A percentile compares a stretch with the other conserved stretches of the same genome.
Conservation (phyloP, 108 stramenopile genomes). For the Skeletonema menzelii region DNA sequence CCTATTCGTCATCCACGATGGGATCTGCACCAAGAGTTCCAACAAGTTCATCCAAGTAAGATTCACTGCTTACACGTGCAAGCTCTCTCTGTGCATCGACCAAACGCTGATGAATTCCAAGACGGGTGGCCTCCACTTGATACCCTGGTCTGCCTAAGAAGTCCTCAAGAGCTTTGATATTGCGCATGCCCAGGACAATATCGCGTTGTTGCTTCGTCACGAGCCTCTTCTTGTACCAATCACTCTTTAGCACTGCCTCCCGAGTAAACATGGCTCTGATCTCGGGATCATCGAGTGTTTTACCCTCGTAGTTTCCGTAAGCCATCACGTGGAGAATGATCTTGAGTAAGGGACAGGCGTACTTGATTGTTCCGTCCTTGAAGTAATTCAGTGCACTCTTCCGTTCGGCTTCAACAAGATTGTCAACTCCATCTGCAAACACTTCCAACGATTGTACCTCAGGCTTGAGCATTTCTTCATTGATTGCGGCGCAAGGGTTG, state of each 20-base stretch:
- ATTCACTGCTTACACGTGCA: slow-evolving; percentile 33
- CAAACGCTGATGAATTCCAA: slow-evolving; percentile 43
- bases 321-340: slow-evolving; percentile 67
- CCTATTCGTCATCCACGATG: slow-evolving; percentile 19
- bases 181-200: slow-evolving; percentile 44
- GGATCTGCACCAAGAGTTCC: slow-evolving; percentile 64
- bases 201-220: slow-evolving; percentile 56
- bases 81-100: slow-evolving; percentile 48
- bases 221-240: slow-evolving; percentile 59
- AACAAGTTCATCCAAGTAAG: slow-evolving; percentile 44
- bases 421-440: slow-evolving; percentile 60
- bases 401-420: slow-evolving; percentile 52
- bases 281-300: slow-evolving; percentile 57
- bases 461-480: slow-evolving; percentile 61
- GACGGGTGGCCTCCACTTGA: slow-evolving; percentile 37
- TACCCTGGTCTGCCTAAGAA: slow-evolving; percentile 60
- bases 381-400: slow-evolving; percentile 58
- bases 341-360: slow-evolving; percentile 57
- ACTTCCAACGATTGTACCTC: slow-evolving; percentile 54
- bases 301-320: slow-evolving; percentile 58
- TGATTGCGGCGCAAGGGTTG: slow-evolving; percentile 58
- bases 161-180: slow-evolving; percentile 50
- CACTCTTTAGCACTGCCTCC: slow-evolving; percentile 51
- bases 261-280: slow-evolving; percentile 65
- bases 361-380: slow-evolving; percentile 59